Evolutionary conservation across 345 rosid species (phyloP).

Genomic region (Xanthoceras sorbifolium): DNA sequence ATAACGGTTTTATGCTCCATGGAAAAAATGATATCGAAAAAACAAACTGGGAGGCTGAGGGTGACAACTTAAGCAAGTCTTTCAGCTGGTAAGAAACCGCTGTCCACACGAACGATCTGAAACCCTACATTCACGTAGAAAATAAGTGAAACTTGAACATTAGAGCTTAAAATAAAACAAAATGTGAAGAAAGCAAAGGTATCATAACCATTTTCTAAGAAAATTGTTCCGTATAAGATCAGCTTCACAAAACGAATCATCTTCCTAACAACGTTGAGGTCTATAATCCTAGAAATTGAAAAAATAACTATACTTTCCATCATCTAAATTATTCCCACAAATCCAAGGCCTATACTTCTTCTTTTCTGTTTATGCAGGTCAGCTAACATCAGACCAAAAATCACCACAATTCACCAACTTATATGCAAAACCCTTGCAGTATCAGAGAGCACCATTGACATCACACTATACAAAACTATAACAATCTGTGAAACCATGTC

Average conservation of each 20-base stretch:
- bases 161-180: neutral
- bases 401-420: too few species aligned
- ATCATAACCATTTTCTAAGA: too few species aligned
- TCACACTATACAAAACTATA: neutral
- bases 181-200: neutral
- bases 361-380: neutral
- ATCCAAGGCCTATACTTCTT: neutral
- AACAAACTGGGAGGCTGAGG: conserved; percentile 92
- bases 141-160: neutral
- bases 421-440: too few species aligned
- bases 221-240: neutral
- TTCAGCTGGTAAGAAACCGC: conserved; percentile 96
- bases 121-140: conserved; percentile 61
- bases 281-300: neutral
- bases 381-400: neutral
- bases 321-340: neutral
- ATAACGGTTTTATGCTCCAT: conserved; percentile 96
- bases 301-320: neutral
- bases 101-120: conserved; percentile 97
- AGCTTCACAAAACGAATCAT: neutral
- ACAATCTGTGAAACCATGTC: neutral
- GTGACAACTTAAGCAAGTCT: conserved; percentile 84
- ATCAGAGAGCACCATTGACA: too few species aligned
- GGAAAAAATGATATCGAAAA: conserved; percentile 84
- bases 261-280: neutral